Evolutionary conservation across 495 filamentous ascomycete genomes (phyloP), one percentile per base, ranked within the genome.

Genomic region (Daldinia loculata): DNA sequence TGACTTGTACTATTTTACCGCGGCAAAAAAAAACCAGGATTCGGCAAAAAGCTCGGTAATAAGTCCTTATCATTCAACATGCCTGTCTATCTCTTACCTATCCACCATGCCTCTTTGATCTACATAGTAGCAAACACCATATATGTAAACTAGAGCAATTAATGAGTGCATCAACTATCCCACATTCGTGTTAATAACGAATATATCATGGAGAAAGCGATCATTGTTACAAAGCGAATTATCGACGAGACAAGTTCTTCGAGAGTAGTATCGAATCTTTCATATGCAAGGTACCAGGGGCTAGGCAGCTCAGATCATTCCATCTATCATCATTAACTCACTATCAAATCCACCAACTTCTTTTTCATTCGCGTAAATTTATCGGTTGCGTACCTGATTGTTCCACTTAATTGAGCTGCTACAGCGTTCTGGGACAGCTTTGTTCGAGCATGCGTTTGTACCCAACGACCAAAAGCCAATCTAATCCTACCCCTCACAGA

Each of bases 11-110:
- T 22, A 22, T 52, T 65, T 61, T 70, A 15, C 67, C 67, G 61
- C 67, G 67, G 67, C 61, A 69, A 45, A 64, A 64, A 63, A 62
- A 56, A n/a, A n/a, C 30, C 53, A 48, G 61, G 27, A 29, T 45
- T 56, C 67, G 67, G 67, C 24, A 65, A 70, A 70, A 70, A 26
- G 36, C 29, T 70, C 67, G 67, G 67, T 65, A 65, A 70, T 63
- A 69, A 64, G 1, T 36, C 32, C 9, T 11, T 34, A 34, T 34
- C 32, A 34, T 34, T 34, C 32, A 34, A 34, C 9, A 34, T 34
- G 32, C 32, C 32, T 34, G 9, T 34, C 32, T 12, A 34, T 34
- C 30, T 29, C 6, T 29, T 12, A 0, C 11, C 9, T 34, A n/a
- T n/a, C n/a, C n/a, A n/a, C n/a, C n/a, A 4, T 6, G 27, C 11